phyloP scores from a whole-genome alignment of 164 flowering plant species.

The Nymphaea colorata region DNA sequence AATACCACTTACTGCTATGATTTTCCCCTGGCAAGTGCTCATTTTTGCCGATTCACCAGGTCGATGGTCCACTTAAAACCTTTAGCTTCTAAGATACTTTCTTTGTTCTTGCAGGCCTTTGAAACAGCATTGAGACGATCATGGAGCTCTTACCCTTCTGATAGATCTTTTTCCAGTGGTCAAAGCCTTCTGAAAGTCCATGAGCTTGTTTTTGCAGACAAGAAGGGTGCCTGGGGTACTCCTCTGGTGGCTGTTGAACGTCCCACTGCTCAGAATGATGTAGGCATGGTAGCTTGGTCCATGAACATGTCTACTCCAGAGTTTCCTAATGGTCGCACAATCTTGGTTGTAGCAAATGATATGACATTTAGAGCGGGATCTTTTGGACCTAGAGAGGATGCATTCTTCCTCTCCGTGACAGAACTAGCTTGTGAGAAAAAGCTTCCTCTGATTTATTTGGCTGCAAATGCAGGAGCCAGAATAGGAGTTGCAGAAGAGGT shows the following conservation, averaged over 20 bases:
- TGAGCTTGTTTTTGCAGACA: constrained; percentile 69
- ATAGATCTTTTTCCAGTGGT: constrained; percentile 28
- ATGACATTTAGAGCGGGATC: constrained; percentile 97
- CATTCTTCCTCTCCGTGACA: constrained; percentile 87
- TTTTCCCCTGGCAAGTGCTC: constrained; percentile 68
- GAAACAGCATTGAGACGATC: constrained; percentile 54
- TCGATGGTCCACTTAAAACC: neutral
- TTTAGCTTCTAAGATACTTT: neutral
- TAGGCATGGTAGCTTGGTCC: constrained; percentile 98
- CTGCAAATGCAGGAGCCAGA: constrained; percentile 98
- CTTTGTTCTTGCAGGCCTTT: constrained; percentile 62
- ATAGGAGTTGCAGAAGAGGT: constrained; percentile 99
- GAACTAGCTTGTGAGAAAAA: constrained; percentile 79
- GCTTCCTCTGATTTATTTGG: constrained; percentile 86
- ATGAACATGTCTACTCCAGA: constrained; percentile 94
- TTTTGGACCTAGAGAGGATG: constrained; percentile 98
- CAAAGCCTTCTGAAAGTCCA: constrained; percentile 45
- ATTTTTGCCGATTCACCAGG: neutral
- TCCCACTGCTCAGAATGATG: constrained; percentile 68
- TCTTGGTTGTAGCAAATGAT: constrained; percentile 75
- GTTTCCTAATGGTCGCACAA: constrained; percentile 77
- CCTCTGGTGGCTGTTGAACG: constrained; percentile 61
- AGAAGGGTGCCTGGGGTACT: constrained; percentile 68
- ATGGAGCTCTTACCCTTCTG: constrained; percentile 49
- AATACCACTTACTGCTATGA: constrained; percentile 98